Conservation (phyloP, 768 basidiomycete genomes). For the Boletus subparvulus region DNA sequence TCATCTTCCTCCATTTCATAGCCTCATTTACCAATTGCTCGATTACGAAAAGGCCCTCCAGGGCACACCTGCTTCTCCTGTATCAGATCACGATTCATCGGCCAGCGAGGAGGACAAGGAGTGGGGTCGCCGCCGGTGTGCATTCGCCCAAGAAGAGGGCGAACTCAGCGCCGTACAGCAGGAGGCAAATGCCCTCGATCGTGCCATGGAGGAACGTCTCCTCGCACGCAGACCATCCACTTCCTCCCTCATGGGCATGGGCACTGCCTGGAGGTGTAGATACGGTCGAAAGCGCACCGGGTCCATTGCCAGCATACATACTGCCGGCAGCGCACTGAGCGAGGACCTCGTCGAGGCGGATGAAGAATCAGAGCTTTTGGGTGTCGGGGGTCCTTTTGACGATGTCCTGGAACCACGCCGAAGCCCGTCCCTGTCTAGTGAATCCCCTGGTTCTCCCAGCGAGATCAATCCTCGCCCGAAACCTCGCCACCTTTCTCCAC, state of each 20-base stretch:
- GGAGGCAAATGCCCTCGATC: conserved; percentile 82
- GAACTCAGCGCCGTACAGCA: conserved; percentile 62
- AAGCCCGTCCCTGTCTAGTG: conserved; percentile 36
- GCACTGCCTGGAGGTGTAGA: conserved; percentile 60
- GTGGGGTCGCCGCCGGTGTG: conserved; percentile 69
- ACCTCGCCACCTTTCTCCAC: conserved; percentile 22
- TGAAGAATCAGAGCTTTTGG: conserved; percentile 71
- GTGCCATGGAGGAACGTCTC: conserved; percentile 83
- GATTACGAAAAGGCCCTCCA: conserved; percentile 83
- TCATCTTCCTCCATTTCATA: conserved; percentile 35
- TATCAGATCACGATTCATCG: conserved; percentile 55
- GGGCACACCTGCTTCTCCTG: conserved; percentile 48
- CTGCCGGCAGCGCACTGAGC: conserved; percentile 67
- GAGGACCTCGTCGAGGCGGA: conserved; percentile 83
- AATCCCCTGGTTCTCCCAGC: conserved; percentile 36
- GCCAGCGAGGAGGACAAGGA: conserved; percentile 72
- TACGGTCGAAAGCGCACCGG: conserved; percentile 72
- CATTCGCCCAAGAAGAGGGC: conserved; percentile 43
- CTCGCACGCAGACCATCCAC: conserved; percentile 70
- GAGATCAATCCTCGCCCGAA: conserved; percentile 28
- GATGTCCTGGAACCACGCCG: conserved; percentile 34
- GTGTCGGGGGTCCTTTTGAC: conserved; percentile 65
- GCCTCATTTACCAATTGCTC: conserved; percentile 89
- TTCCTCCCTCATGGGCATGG: conserved; percentile 71
- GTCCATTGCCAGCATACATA: conserved; percentile 71